Evolutionary conservation across 345 rosid genomes (phyloP), one percentile per base, ranked within the genome.

Genomic region (Arabidopsis arenosa): DNA sequence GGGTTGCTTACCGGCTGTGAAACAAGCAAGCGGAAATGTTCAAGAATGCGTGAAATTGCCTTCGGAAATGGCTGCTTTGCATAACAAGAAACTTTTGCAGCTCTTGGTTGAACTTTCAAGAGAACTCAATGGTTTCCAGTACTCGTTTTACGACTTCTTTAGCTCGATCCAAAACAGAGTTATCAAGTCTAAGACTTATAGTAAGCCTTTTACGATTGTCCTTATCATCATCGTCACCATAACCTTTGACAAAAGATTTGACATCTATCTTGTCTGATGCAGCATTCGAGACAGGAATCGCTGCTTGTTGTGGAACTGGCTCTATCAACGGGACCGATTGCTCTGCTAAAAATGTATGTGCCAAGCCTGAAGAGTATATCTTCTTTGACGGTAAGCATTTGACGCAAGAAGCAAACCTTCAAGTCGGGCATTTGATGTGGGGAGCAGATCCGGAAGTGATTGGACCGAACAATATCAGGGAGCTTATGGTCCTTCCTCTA

Each of bases 281-380:
- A 70, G 83, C 73, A 7, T 79, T 79, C 18, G 37, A 59, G 63
- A 65, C 63, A 13, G 81, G 72, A 14, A 14, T 9, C 1, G 68
- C 70, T 39, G 83, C 83, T 33, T 83, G 83, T 70, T 83, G 85
- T 17, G 83, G 85, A 30, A 69, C 60, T 7, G 85, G 85, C 5
- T 15, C 72, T 13, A 36, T 58, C 33, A 83, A 78, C 0, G 83
- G 80, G 33, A 72, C 3, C 0, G 76, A 53, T 32, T 83, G 83
- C 6, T 2, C 64, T 1, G 4, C 44, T 6, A 40, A 15, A 35
- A 48, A 17, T 5, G 37, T 80, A 23, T 83, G 85, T 18, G 33
- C 70, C 3, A 65, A 73, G 11, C 83, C 77, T 13, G 68, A 68
- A 21, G 77, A 73, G 40, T 79, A 83, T 15, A 15, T 72, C 44